A percentile compares a stretch with the other conserved stretches of the same genome.
phyloP scores from a whole-genome alignment of 352 stramenopile genomes.

The Globisporangium spiculum region DNA sequence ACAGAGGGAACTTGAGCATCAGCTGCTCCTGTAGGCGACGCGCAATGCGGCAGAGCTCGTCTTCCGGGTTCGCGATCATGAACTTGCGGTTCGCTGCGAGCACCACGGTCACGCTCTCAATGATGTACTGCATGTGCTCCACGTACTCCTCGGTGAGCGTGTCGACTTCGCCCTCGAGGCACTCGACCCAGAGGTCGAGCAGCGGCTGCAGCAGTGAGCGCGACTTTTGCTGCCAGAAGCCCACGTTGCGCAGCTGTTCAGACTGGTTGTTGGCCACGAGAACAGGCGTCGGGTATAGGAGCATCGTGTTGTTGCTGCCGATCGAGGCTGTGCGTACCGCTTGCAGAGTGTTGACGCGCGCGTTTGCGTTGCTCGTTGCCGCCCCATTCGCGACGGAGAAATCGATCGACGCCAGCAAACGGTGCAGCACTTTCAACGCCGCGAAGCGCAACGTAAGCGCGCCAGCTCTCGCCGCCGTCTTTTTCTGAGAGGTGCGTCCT shows the following conservation, averaged over 20 bases:
- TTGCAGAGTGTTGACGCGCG: not conserved
- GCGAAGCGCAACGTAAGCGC: slow-evolving; percentile 54
- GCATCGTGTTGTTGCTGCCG: slow-evolving; percentile 33
- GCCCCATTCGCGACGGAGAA: slow-evolving; percentile 11
- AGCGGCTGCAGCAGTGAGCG: slow-evolving; percentile 50
- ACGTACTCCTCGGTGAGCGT: slow-evolving; percentile 58
- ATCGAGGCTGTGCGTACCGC: slow-evolving; percentile 20
- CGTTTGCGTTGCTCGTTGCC: not conserved
- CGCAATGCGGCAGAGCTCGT: slow-evolving; percentile 29
- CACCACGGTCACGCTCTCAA: slow-evolving; percentile 66
- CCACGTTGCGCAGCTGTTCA: slow-evolving; percentile 28
- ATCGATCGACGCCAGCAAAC: slow-evolving; percentile 54
- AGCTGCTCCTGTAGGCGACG: slow-evolving; percentile 52
- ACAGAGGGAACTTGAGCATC: slow-evolving; percentile 56
- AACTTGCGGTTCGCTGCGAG: slow-evolving; percentile 42
- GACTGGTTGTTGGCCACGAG: slow-evolving; percentile 35
- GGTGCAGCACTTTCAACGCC: slow-evolving; percentile 63
- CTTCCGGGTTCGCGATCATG: slow-evolving; percentile 20
- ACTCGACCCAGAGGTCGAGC: slow-evolving; percentile 78
- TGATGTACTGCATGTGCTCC: slow-evolving; percentile 75
- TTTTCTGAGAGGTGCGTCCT: slow-evolving; percentile 33
- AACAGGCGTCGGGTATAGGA: slow-evolving; percentile 46
- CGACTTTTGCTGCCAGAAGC: slow-evolving; percentile 75
- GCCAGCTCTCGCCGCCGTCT: slow-evolving; percentile 31
- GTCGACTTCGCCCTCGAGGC: slow-evolving; percentile 53